Base-by-base conservation (phyloP, 139 green algal species). In the Microglena sp. region DNA sequence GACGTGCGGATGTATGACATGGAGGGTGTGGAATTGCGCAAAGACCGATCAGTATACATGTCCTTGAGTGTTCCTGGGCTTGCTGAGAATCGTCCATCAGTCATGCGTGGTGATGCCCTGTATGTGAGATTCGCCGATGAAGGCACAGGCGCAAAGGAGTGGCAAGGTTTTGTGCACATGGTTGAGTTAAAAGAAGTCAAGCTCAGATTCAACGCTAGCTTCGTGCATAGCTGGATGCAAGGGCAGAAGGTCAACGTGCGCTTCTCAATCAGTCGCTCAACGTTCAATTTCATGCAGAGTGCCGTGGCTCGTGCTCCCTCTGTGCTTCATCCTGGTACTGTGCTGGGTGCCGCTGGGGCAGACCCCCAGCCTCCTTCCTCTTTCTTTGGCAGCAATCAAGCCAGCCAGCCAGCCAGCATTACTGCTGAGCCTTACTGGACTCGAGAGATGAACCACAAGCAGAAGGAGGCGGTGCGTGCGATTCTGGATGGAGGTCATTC, bases 1-100 rank as follows among this genome's bases (percentile, higher is more conserved):
- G 76, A 82, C 44, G 43, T 82, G 6, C 58, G 64, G 15, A 5
- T 54, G 44, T 82, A 82, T 44, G 76, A 82, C 60, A 76, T 82
- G 36, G 24, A 40, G n/a, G 50, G 2, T 1, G 55, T 44, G 24
- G 43, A 27, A 29, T 40, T 34, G 54, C 22, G 28, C 21, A 18
- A 59, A n/a, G 15, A 24, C 11, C 18, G 50, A 50, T 8, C 40
- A 59, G 5, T 31, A n/a, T 59, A 59, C 50, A n/a, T 59, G 28
- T 44, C 35, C 27, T 3, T 24, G 4, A 44, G 75, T 63, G 73
- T 79, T 0, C 73, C 73, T 15, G 76, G 76, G 2, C 68, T 82
- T 27, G 76, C 76, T 24, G 76, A 82, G 67, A 75, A 77, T n/a
- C 70, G 76, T 6, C 75, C 70, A 11, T 67, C 43, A 1, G 75